These are phyloP conservation scores for Piloderma croceum DNA, from an alignment of 768 basidiomycete species.

Conservation along the genomic window DNA sequence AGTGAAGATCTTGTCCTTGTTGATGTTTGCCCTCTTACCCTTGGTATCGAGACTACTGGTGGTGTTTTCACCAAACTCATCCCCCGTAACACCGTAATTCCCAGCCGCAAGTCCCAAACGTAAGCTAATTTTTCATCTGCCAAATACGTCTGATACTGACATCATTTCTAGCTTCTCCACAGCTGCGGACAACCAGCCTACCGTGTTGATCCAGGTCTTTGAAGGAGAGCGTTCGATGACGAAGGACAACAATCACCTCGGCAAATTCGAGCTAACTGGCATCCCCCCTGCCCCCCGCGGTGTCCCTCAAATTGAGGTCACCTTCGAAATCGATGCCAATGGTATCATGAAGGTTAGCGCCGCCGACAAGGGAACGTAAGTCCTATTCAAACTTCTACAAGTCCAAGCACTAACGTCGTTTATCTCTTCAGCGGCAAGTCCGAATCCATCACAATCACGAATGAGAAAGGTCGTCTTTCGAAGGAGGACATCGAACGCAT, in stretches of 20 bases:
- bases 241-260: conserved; percentile 97
- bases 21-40: conserved; percentile 93
- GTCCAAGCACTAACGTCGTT: neutral
- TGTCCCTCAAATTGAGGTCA: conserved; percentile 95
- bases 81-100: conserved; percentile 95
- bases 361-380: conserved; percentile 89
- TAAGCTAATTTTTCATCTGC: conserved; percentile 26
- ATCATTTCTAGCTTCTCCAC: conserved; percentile 54
- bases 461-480: conserved; percentile 89
- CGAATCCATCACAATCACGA: conserved; percentile 88
- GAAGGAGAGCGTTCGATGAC: conserved; percentile 97
- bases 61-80: conserved; percentile 98
- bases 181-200: conserved; percentile 88
- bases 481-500: conserved; percentile 94
- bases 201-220: conserved; percentile 93
- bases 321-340: conserved; percentile 93
- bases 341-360: conserved; percentile 94
- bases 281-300: conserved; percentile 96
- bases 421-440: conserved; percentile 79
- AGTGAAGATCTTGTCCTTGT: conserved; percentile 90
- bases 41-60: conserved; percentile 98
- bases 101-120: conserved; percentile 95
- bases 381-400: conserved; percentile 10
- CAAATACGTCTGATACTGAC: conserved; percentile 7
- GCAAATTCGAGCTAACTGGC: conserved; percentile 89